Evolutionary conservation across 2,329 filamentous ascomycete species (phyloP).

Genomic region (Gaeumannomyces sp.): DNA sequence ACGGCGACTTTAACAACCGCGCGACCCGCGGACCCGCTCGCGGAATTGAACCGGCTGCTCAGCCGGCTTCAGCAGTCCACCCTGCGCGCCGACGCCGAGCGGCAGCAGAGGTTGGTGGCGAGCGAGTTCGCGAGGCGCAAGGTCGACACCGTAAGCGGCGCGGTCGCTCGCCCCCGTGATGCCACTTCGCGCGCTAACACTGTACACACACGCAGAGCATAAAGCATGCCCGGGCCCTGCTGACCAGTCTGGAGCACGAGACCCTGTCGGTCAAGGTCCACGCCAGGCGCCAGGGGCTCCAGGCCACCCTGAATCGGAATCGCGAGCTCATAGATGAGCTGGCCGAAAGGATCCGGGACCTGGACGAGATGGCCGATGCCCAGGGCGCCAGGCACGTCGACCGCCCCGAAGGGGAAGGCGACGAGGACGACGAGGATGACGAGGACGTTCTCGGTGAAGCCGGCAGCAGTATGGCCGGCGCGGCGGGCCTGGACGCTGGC

Average conservation of each 20-base stretch:
- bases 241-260: constrained; percentile 67
- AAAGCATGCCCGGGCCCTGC: constrained; percentile 61
- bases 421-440: constrained; percentile 49
- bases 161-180: background rate
- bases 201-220: constrained; percentile 49
- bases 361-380: constrained; percentile 49
- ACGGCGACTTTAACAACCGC: background rate
- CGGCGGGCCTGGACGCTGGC: constrained; percentile 20
- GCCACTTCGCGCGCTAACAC: background rate
- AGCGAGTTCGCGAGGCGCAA: constrained; percentile 63
- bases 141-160: constrained; percentile 41
- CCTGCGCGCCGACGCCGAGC: constrained; percentile 54
- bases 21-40: constrained; percentile 25
- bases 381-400: constrained; percentile 31
- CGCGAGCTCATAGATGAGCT: constrained; percentile 61
- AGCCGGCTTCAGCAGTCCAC: constrained; percentile 59
- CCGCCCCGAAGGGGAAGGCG: constrained; percentile 31
- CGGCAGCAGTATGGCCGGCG: background rate
- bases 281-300: constrained; percentile 51
- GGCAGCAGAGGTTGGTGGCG: constrained; percentile 48
- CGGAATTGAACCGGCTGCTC: constrained; percentile 59
- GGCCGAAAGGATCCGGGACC: constrained; percentile 59
- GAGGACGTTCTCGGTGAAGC: constrained; percentile 40
- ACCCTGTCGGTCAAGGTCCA: constrained; percentile 52
- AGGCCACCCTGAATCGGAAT: constrained; percentile 58